Evolutionary conservation across 768 basidiomycete species (phyloP), one percentile per base, ranked within the genome.

Genomic region (Lactarius evosmus): DNA sequence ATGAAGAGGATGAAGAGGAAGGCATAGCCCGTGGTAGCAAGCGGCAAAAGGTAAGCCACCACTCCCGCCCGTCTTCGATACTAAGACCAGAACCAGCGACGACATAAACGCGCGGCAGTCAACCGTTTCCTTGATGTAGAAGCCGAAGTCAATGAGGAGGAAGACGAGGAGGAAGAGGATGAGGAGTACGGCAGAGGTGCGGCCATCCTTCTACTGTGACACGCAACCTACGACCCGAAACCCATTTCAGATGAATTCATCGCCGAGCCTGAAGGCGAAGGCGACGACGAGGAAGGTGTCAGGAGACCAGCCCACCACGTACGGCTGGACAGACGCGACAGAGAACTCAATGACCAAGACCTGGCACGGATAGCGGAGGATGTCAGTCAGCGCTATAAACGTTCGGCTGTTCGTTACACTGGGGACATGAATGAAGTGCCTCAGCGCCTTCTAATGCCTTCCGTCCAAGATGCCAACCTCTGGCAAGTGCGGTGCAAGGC

Each of bases 401-500:
- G 87, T 54, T 79, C 83, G 27, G 83, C 85, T 3, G 82, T 85
- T 57, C 86, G 87, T 49, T 96, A 93, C 71, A 87, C 90, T 22
- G 94, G 93, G 32, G 94, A 96, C 73, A 88, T 92, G 84, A 96
- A 93, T 68, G 89, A 92, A 67, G 86, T 97, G 29, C 95, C 97
- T 1, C 95, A 98, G 71, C 82, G 93, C 17, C 75, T 98, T 60
- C 81, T 98, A 22, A 98, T 99, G 95, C 97, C 97, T 22, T 93
- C 91, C 3, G 93, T 97, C 0, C 89, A 96, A 59, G 97, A 99
- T 73, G 91, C 96, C 12, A 95, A 86, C 73, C 77, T 99, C 63
- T 99, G 95, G 95, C 94, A 95, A 78, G 85, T 98, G 61, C 82
- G 91, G 70, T 94, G 95, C 69, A 93, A 93, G 84, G 94, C 92